Percentiles rank a stretch among this genome's conserved stretches.
Conservation (phyloP, 257 asterid genomes). For the Jasminum sambac region DNA sequence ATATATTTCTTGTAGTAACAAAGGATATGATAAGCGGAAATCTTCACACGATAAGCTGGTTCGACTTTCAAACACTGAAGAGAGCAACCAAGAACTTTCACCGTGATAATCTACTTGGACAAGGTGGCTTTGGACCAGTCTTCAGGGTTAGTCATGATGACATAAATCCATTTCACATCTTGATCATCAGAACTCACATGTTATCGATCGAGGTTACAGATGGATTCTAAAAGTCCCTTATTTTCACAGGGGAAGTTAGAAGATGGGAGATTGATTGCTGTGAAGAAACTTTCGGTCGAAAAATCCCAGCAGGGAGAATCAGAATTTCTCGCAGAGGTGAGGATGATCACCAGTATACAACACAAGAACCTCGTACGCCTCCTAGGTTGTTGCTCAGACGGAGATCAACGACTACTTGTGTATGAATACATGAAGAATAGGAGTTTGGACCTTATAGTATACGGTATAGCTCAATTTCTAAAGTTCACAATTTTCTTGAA, state of each 20-base stretch:
- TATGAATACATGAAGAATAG: conserved; percentile 81
- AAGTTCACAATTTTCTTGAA: background rate
- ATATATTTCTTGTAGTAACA: conserved; percentile 44
- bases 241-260: conserved; percentile 59
- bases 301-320: conserved; percentile 81
- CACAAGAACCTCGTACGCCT: conserved; percentile 84
- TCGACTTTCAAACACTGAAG: conserved; percentile 54
- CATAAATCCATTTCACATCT: background rate
- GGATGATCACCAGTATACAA: conserved; percentile 75
- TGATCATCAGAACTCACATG: background rate
- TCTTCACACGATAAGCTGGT: conserved; percentile 56
- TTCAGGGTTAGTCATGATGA: conserved; percentile 52
- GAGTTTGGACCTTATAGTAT: conserved; percentile 68
- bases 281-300: conserved; percentile 58
- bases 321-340: conserved; percentile 70
- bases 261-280: conserved; percentile 60
- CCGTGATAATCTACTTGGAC: conserved; percentile 62
- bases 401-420: conserved; percentile 69
- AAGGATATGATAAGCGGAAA: conserved; percentile 47
- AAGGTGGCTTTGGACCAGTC: conserved; percentile 91
- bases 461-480: conserved; percentile 42
- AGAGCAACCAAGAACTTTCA: conserved; percentile 79
- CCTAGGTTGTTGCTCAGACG: conserved; percentile 77
- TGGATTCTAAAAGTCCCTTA: background rate
- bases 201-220: background rate